A percentile compares a stretch with the other conserved stretches of the same genome.
Evolutionary conservation across 805 yeast genomes (phyloP).

Genomic region (Scheffersomyces stipitis): DNA sequence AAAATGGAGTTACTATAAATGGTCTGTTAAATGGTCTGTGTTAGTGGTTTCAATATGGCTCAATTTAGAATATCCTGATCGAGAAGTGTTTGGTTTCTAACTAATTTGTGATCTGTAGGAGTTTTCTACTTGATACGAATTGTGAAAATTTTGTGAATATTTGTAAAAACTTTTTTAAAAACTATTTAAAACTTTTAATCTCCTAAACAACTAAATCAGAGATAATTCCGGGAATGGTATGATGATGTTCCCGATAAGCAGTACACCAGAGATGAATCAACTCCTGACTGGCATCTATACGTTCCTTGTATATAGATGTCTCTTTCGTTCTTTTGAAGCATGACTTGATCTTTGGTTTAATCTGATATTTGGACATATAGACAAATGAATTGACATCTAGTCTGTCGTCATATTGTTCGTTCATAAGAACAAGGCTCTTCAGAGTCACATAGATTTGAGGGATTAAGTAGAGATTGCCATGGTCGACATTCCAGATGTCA

Average conservation of each 20-base stretch:
- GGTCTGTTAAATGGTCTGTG: too few relatives aligned
- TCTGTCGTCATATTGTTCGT: constrained; percentile 18
- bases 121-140: too few relatives aligned
- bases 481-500: constrained; percentile 14
- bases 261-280: constrained; percentile 21
- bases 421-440: constrained; percentile 15
- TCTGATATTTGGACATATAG: constrained; percentile 11
- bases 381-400: constrained; percentile 12
- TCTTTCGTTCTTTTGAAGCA: constrained; percentile 6
- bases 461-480: constrained; percentile 13
- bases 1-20: too few relatives aligned
- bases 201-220: too few relatives aligned
- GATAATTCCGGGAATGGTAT: constrained; percentile 8
- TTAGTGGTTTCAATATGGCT: too few relatives aligned
- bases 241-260: constrained; percentile 7
- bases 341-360: constrained; percentile 17
- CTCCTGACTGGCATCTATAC: constrained; percentile 15
- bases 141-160: too few relatives aligned
- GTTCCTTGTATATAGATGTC: constrained; percentile 7
- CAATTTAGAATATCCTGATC: too few relatives aligned
- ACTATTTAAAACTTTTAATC: too few relatives aligned
- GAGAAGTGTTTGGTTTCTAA: too few relatives aligned
- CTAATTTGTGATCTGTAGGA: too few relatives aligned
- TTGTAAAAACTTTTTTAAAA: too few relatives aligned
- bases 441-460: constrained; percentile 21